Conservation (phyloP, 345 rosid species). For the Gossypium longicalyx region DNA sequence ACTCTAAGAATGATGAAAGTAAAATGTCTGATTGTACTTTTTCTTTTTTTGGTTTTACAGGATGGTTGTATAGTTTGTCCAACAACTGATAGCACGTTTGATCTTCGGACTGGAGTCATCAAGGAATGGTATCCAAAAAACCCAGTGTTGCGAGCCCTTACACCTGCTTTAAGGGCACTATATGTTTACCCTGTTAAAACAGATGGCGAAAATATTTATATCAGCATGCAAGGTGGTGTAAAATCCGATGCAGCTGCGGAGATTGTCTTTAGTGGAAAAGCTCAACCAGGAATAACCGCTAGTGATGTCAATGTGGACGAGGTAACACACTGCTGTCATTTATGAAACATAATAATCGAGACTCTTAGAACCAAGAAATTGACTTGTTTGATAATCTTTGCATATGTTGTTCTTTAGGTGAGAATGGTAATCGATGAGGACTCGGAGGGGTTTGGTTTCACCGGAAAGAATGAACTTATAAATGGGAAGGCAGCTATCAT, state of each 20-base stretch:
- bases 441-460: constrained; percentile 71
- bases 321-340: constrained; percentile 34
- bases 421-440: constrained; percentile 86
- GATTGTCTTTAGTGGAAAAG: constrained; percentile 88
- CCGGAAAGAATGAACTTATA: constrained; percentile 65
- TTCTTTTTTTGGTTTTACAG: constrained; percentile 25
- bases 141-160: constrained; percentile 76
- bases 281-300: constrained; percentile 88
- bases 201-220: constrained; percentile 74
- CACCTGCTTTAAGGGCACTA: constrained; percentile 70
- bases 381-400: background rate
- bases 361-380: background rate
- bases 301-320: constrained; percentile 83
- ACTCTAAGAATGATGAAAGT: background rate
- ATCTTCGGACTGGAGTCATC: constrained; percentile 67
- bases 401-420: constrained; percentile 41
- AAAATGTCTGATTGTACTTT: constrained; percentile 5
- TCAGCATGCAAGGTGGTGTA: constrained; percentile 48
- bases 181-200: constrained; percentile 65
- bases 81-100: constrained; percentile 81
- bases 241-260: constrained; percentile 65
- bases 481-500: constrained; percentile 90
- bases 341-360: background rate
- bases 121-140: constrained; percentile 92
- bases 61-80: constrained; percentile 97